Evolutionary conservation across 2,329 filamentous ascomycete genomes (phyloP).

Genomic region (Aspergillus terreus): DNA sequence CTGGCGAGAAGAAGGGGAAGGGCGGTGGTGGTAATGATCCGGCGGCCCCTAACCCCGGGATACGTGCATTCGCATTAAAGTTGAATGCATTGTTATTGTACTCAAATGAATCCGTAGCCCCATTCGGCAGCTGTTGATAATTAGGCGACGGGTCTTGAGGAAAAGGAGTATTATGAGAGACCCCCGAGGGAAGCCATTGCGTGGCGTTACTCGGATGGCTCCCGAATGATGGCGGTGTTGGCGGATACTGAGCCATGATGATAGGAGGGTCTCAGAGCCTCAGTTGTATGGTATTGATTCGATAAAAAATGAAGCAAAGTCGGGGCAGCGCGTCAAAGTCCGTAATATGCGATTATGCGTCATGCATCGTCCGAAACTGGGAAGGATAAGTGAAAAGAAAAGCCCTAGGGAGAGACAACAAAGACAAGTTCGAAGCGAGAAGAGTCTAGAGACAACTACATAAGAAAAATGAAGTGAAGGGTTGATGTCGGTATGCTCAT

Average conservation of each 20-base stretch:
- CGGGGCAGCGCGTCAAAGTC: neutral
- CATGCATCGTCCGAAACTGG: slow-evolving; percentile 17
- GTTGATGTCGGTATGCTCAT: neutral
- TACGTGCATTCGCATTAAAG: slow-evolving; percentile 25
- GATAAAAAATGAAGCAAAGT: too few species aligned
- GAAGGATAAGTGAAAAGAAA: neutral
- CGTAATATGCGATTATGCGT: slow-evolving; percentile 11
- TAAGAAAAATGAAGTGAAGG: neutral
- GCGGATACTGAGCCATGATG: slow-evolving; percentile 48
- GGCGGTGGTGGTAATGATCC: slow-evolving; percentile 25
- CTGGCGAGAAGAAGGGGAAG: slow-evolving; percentile 31
- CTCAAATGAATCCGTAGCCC: slow-evolving; percentile 13
- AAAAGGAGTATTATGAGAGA: slow-evolving; percentile 25
- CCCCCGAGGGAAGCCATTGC: slow-evolving; percentile 34
- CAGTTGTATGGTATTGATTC: too few species aligned
- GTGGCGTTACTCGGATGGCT: slow-evolving; percentile 28
- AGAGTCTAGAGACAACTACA: slow-evolving; percentile 3
- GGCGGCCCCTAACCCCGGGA: slow-evolving; percentile 28
- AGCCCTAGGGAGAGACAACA: neutral
- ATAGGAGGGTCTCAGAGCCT: neutral
- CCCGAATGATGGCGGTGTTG: slow-evolving; percentile 43
- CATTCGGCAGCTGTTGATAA: slow-evolving; percentile 18
- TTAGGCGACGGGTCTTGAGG: slow-evolving; percentile 20
- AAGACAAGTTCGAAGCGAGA: too few species aligned
- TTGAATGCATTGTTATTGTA: slow-evolving; percentile 18